Evolutionary conservation across 768 basidiomycete species (phyloP), one percentile per base, ranked within the genome.

Genomic region (Tylopilus felleus): DNA sequence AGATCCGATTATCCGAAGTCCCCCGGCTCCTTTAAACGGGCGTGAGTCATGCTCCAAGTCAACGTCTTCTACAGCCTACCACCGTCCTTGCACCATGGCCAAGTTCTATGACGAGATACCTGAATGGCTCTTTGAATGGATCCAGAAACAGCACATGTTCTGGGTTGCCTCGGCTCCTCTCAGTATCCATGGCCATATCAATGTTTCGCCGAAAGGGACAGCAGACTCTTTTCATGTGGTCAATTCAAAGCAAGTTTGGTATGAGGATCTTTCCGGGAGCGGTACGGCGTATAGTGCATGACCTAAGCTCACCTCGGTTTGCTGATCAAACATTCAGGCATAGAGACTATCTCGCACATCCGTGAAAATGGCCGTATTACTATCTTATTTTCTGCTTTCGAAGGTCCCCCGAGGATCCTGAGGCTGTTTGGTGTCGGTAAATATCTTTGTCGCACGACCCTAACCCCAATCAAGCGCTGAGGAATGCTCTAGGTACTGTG

Each of bases 101-200:
- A 73, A 81, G 56, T 82, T 76, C 64, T 80, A 77, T 61, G 75
- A 83, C 53, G 73, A 78, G 36, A 81, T 87, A n/a, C 81, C 84
- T 0, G 72, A 74, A 8, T 73, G 75, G 57, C 70, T 84, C 38
- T 59, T 78, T n/a, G 68, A 73, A 51, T 88, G 85, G 84, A 78
- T 87, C 16, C 59, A 71, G 44, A 73, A 81, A 53, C 86, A 89
- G 65, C 77, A 85, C 49, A 71, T 87, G 47, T 89, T 88, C 66
- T 88, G 84, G 83, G 84, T 88, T 13, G 84, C 83, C 0, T 78
- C 83, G 5, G 83, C 85, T 1, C 86, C 86, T 22, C 76, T 86
- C n/a, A 72, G 71, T 12, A 59, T 61, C 2, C 73, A 79, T 7
- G 85, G 83, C 0, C 81, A 83, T 55, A 71, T 89, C 49, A 88